phyloP scores from a whole-genome alignment of 148 eudicot genomes.

The Fagopyrum homotropicum region DNA sequence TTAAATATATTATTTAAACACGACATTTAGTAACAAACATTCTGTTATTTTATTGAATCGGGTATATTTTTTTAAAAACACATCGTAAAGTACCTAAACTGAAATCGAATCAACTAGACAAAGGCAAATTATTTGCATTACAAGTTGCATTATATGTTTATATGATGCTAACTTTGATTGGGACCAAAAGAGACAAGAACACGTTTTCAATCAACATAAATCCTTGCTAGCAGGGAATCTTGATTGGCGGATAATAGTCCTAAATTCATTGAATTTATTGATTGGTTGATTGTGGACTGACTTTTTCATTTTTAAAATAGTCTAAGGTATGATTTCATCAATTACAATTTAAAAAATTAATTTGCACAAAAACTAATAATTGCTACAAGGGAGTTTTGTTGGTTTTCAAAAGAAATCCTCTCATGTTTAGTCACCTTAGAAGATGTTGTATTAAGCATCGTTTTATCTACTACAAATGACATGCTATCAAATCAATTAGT shows the following conservation, averaged over 20 bases:
- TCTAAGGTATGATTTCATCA: neutral
- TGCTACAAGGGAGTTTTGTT: too few relatives aligned
- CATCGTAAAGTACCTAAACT: too few relatives aligned
- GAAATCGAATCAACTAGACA: too few relatives aligned
- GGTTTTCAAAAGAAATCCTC: too few relatives aligned
- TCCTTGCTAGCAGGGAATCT: neutral
- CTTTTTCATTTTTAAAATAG: neutral
- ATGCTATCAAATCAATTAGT: too few relatives aligned
- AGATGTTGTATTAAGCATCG: too few relatives aligned
- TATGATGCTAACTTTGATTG: neutral
- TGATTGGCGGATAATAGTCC: conserved; percentile 1
- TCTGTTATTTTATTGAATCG: neutral
- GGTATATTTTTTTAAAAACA: too few relatives aligned
- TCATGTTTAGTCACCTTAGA: too few relatives aligned
- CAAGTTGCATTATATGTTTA: neutral
- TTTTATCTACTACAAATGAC: too few relatives aligned
- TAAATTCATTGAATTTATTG: conserved; percentile 3
- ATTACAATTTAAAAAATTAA: neutral
- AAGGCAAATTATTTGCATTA: neutral
- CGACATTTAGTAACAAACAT: neutral
- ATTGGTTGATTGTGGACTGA: neutral
- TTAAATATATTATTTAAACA: neutral
- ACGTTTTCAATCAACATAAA: neutral
- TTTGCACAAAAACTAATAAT: too few relatives aligned
- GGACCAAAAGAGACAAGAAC: conserved; percentile 2